Evolutionary conservation across 441 rosid species (phyloP).

Genomic region (Hypseocharis bilobata): DNA sequence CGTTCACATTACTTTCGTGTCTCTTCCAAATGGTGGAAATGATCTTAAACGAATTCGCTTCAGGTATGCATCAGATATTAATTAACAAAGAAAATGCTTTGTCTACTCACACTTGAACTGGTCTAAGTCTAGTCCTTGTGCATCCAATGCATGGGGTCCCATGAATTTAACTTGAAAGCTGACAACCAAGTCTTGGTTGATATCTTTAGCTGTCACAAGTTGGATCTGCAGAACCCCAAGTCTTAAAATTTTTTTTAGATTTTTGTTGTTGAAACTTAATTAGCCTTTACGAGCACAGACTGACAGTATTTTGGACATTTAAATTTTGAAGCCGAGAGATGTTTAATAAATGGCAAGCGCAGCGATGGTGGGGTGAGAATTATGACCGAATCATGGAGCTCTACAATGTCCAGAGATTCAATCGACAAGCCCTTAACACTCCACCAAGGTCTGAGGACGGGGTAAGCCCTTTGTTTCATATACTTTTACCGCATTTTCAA

Average conservation of each 20-base stretch:
- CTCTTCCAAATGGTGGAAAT: conserved; percentile 87
- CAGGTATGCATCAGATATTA: conserved; percentile 38
- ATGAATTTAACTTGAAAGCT: neutral
- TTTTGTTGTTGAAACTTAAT: conserved; percentile 7
- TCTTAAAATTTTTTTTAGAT: neutral
- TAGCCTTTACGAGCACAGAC: conserved; percentile 15
- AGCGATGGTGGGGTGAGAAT: conserved; percentile 98
- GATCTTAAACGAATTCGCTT: conserved; percentile 91
- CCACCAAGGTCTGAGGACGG: conserved; percentile 86
- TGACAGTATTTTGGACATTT: conserved; percentile 24
- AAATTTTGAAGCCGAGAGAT: conserved; percentile 69
- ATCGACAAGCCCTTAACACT: conserved; percentile 84
- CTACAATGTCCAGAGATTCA: conserved; percentile 91
- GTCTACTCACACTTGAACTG: too few relatives aligned
- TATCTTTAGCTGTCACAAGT: neutral
- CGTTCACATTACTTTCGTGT: conserved; percentile 85
- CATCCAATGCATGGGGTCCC: neutral
- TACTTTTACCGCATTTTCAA: neutral
- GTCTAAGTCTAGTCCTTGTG: neutral
- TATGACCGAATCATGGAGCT: conserved; percentile 92
- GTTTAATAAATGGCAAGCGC: conserved; percentile 97
- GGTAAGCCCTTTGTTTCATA: conserved; percentile 31
- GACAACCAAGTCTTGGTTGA: neutral
- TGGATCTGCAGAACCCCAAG: neutral
- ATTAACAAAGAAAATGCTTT: neutral